Evolutionary conservation across 1,139 yeast genomes (phyloP).

Genomic region (Lodderomyces elongisporus): DNA sequence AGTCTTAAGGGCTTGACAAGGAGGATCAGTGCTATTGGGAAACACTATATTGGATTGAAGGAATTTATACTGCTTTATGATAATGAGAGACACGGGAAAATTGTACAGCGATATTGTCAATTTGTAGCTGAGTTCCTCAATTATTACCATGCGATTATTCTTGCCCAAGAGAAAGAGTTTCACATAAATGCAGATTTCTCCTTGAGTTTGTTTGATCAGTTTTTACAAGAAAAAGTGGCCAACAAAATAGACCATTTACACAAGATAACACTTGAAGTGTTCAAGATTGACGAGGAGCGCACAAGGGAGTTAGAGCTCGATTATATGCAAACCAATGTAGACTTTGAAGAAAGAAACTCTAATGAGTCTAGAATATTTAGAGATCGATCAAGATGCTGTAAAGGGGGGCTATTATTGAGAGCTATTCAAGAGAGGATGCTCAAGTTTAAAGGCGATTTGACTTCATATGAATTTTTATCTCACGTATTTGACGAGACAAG

Average conservation of each 20-base stretch:
- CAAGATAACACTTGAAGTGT: conserved; percentile 46
- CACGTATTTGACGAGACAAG: conserved; percentile 57
- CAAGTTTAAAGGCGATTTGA: conserved; percentile 61
- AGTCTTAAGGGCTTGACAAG: conserved; percentile 71
- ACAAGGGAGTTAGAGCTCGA: too few species aligned
- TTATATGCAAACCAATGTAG: not conserved
- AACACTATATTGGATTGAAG: conserved; percentile 50
- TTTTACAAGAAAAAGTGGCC: conserved; percentile 26
- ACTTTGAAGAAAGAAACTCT: not conserved
- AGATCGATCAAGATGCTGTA: conserved; percentile 46
- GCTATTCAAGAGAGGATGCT: conserved; percentile 57
- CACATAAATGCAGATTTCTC: conserved; percentile 35
- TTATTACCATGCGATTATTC: conserved; percentile 44
- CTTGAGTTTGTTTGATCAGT: conserved; percentile 30
- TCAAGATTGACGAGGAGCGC: conserved; percentile 29
- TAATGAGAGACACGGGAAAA: conserved; percentile 55
- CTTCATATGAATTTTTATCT: conserved; percentile 48
- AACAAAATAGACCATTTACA: conserved; percentile 49
- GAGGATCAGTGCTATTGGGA: conserved; percentile 57
- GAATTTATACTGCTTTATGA: conserved; percentile 57
- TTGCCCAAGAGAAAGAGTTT: conserved; percentile 52
- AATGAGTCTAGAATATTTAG: conserved; percentile 7
- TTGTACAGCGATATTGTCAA: conserved; percentile 68
- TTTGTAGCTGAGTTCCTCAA: conserved; percentile 49
- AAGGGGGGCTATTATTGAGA: conserved; percentile 64